Evolutionary conservation across 768 basidiomycete species (phyloP).

Genomic region (button mushroom (Agaricus bisporus)): DNA sequence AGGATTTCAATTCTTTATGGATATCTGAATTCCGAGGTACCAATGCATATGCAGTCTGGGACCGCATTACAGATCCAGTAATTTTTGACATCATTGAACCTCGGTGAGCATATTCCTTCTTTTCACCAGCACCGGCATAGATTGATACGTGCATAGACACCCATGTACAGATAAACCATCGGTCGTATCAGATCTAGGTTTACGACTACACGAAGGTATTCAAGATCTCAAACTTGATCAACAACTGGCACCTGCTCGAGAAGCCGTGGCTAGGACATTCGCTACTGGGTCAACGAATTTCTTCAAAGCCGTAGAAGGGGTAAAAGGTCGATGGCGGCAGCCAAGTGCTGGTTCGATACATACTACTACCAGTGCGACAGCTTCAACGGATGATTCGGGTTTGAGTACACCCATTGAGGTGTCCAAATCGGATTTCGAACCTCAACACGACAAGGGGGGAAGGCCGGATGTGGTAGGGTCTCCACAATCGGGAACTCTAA

Average conservation of each 20-base stretch:
- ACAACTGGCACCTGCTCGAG: conserved; percentile 88
- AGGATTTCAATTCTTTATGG: conserved; percentile 88
- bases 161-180: conserved; percentile 91
- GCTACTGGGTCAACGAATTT: conserved; percentile 71
- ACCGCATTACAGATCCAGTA: conserved; percentile 82
- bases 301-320: conserved; percentile 88
- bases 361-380: conserved; percentile 9
- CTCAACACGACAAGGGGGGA: not conserved
- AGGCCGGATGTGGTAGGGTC: conserved; percentile 1
- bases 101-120: conserved; percentile 38
- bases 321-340: conserved; percentile 62
- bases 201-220: conserved; percentile 88
- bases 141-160: conserved; percentile 46
- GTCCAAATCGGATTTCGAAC: conserved; percentile 28
- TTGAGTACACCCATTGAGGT: conserved; percentile 34
- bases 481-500: not conserved
- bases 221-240: conserved; percentile 92
- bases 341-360: conserved; percentile 11
- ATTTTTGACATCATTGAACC: conserved; percentile 96
- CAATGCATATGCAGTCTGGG: conserved; percentile 87
- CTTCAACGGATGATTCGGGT: conserved; percentile 23
- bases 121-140: not conserved
- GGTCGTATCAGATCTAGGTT: conserved; percentile 84
- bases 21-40: conserved; percentile 84
- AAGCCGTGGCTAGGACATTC: conserved; percentile 78